Conservation (phyloP, 768 basidiomycete genomes). For the Xerocomellus amylosporus region DNA sequence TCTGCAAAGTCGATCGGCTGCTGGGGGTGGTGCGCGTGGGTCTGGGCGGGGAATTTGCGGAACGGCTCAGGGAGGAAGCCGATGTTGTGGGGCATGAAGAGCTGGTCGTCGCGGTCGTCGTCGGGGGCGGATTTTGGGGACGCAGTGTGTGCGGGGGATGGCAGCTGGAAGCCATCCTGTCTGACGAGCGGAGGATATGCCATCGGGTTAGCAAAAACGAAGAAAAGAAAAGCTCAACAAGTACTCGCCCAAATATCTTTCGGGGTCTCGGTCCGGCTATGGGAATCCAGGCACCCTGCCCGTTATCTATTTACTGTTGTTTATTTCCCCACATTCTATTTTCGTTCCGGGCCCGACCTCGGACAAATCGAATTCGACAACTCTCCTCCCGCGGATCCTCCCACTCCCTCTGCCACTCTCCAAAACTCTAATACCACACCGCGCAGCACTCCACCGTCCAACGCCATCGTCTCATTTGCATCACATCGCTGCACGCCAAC, state of each 20-base stretch:
- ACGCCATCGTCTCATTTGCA: no score
- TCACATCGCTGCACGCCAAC: no score
- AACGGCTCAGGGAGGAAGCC: slow-evolving; percentile 53
- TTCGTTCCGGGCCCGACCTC: slow-evolving; percentile 15
- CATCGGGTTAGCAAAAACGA: slow-evolving; percentile 10
- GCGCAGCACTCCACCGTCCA: no score
- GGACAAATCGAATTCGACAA: slow-evolving; percentile 10
- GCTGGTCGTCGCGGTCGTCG: slow-evolving; percentile 29
- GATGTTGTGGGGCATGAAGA: slow-evolving; percentile 46
- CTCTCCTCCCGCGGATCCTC: neutral
- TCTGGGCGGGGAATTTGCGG: slow-evolving; percentile 45
- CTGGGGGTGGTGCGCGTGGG: slow-evolving; percentile 15
- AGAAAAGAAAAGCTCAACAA: neutral
- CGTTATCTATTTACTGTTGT: slow-evolving; percentile 7
- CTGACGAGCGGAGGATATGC: slow-evolving; percentile 41
- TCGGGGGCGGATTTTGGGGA: slow-evolving; percentile 29
- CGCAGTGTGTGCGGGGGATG: slow-evolving; percentile 40
- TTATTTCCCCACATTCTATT: slow-evolving; percentile 27
- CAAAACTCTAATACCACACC: no score
- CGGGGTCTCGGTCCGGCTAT: slow-evolving; percentile 36
- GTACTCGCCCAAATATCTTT: slow-evolving; percentile 14
- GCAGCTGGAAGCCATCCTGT: slow-evolving; percentile 73
- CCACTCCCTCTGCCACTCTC: no score
- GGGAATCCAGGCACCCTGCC: slow-evolving; percentile 26
- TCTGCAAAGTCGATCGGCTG: slow-evolving; percentile 57